Percentiles rank a stretch among this genome's conserved stretches.
These are phyloP conservation scores for Diaporthe australafricana DNA, from an alignment of 2,329 filamentous ascomycete species.

Conservation along the genomic window DNA sequence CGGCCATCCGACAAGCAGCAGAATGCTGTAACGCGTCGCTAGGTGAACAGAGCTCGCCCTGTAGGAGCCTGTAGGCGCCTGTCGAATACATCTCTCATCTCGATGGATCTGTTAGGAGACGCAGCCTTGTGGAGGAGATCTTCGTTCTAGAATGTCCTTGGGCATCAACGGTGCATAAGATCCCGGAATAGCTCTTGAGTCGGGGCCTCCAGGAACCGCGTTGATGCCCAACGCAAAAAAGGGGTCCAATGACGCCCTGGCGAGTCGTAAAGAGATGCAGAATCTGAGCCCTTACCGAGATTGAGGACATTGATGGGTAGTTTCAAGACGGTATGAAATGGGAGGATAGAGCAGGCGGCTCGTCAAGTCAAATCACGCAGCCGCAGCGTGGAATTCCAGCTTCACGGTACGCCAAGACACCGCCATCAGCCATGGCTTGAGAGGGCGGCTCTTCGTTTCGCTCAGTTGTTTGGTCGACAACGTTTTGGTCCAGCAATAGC, in stretches of 20 bases:
- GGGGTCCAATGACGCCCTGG: slow-evolving; percentile 16
- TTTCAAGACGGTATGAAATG: slow-evolving; percentile 27
- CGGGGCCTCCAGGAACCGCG: slow-evolving; percentile 15
- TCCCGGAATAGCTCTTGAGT: slow-evolving; percentile 22
- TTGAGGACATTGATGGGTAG: slow-evolving; percentile 28
- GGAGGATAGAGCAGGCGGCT: neutral
- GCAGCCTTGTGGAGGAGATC: slow-evolving; percentile 34
- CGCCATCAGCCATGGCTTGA: slow-evolving; percentile 18
- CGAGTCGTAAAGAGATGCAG: slow-evolving; percentile 15
- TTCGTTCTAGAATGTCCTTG: slow-evolving; percentile 23
- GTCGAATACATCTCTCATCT: slow-evolving; percentile 14
- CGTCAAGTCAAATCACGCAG: slow-evolving; percentile 13
- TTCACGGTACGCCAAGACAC: slow-evolving; percentile 18
- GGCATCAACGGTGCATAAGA: slow-evolving; percentile 31
- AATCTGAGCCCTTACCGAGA: slow-evolving; percentile 22
- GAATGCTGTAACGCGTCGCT: neutral
- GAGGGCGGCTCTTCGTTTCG: slow-evolving; percentile 4
- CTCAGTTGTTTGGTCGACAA: slow-evolving; percentile 13
- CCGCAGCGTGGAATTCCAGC: neutral
- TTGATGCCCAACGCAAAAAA: slow-evolving; percentile 36
- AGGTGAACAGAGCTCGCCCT: slow-evolving; percentile 12
- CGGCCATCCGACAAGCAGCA: neutral
- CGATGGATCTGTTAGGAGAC: slow-evolving; percentile 25
- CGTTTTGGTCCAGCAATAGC: slow-evolving; percentile 19
- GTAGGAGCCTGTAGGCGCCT: too few species aligned